A percentile compares a stretch with the other conserved stretches of the same genome.
phyloP scores from a whole-genome alignment of 2,329 filamentous ascomycete species.

The Talaromyces atroroseus region DNA sequence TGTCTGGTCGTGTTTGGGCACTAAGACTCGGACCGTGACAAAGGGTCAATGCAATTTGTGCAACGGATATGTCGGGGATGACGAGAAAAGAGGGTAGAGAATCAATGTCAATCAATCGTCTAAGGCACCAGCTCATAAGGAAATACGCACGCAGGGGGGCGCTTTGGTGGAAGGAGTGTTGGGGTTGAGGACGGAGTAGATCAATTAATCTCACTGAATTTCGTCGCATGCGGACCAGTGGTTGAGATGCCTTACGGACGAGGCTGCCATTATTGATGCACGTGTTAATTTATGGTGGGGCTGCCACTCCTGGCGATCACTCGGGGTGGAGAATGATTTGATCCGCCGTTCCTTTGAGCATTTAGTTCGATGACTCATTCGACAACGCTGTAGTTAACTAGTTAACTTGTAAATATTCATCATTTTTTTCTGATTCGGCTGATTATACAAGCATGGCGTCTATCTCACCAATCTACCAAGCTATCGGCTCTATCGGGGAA shows the following conservation, averaged over 20 bases:
- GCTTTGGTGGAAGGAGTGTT: background rate
- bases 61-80: background rate
- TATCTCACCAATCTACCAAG: background rate
- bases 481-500: background rate
- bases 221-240: background rate
- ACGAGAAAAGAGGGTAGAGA: background rate
- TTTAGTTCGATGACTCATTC: no score
- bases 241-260: background rate
- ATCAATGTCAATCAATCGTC: background rate
- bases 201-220: background rate
- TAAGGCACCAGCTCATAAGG: background rate
- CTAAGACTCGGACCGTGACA: background rate
- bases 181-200: background rate
- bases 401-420: background rate
- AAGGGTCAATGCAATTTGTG: background rate
- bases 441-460: background rate
- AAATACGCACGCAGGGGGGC: background rate
- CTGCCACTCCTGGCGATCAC: conserved; percentile 4
- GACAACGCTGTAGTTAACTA: no score
- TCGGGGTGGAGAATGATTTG: background rate
- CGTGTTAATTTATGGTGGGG: background rate
- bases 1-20: background rate
- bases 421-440: background rate
- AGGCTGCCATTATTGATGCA: background rate
- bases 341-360: background rate